A percentile compares a stretch with the other conserved stretches of the same genome.
Evolutionary conservation across 1,284 basidiomycete species (phyloP).

Genomic region (Laetiporus sulphureus): DNA sequence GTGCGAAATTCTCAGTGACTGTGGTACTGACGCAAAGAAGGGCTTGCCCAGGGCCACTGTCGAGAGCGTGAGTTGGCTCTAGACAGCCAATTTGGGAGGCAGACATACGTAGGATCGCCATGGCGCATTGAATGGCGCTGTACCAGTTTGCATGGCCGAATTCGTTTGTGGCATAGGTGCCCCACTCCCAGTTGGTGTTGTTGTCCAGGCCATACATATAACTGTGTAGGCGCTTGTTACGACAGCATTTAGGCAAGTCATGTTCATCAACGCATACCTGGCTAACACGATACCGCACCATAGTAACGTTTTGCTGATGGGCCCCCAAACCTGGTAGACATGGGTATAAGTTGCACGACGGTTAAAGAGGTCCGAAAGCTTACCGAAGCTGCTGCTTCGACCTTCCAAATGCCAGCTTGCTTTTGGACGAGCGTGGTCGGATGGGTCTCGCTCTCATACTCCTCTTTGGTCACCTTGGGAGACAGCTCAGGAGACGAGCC

Average conservation of each 20-base stretch:
- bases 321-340: background rate
- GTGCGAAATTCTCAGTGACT: no score
- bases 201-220: slow-evolving; percentile 6
- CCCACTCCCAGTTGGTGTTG: slow-evolving; percentile 4
- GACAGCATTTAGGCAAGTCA: background rate
- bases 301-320: slow-evolving; percentile 1
- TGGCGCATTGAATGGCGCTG: slow-evolving; percentile 3
- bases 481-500: no score
- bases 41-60: slow-evolving; percentile 3
- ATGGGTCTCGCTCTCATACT: no score
- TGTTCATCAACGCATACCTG: background rate
- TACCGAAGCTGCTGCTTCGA: slow-evolving; percentile 2
- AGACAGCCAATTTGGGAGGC: background rate
- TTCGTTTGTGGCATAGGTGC: slow-evolving; percentile 4
- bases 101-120: slow-evolving; percentile 1
- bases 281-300: slow-evolving; percentile 1
- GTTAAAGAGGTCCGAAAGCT: background rate
- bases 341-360: background rate
- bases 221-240: background rate
- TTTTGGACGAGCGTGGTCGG: no score
- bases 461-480: no score
- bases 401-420: slow-evolving; percentile 3
- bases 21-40: slow-evolving; percentile 3
- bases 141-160: slow-evolving; percentile 5
- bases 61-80: background rate